These are phyloP conservation scores for Cladophialophora exuberans DNA, from an alignment of 2,329 filamentous ascomycete genomes.

Conservation along the genomic window DNA sequence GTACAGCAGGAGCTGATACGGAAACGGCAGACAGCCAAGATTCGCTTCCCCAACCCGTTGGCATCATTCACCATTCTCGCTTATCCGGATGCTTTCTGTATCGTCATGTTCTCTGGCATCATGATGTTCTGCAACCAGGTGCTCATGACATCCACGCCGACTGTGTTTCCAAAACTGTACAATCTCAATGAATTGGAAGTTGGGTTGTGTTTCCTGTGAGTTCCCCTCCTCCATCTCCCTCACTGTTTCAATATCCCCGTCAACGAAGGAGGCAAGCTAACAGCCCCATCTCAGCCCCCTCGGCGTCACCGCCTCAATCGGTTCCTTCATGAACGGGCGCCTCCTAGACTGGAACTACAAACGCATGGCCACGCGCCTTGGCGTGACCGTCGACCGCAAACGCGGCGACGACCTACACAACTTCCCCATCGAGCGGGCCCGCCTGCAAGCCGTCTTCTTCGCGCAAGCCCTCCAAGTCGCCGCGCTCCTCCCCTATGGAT, in stretches of 20 bases:
- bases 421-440: slow-evolving; percentile 50
- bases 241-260: neutral
- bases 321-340: slow-evolving; percentile 4
- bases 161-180: slow-evolving; percentile 13
- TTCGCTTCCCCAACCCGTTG: slow-evolving; percentile 17
- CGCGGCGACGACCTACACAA: slow-evolving; percentile 33
- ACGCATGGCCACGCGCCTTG: slow-evolving; percentile 38
- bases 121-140: slow-evolving; percentile 13
- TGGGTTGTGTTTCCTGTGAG: slow-evolving; percentile 18
- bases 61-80: slow-evolving; percentile 15
- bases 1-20: neutral
- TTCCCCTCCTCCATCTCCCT: neutral
- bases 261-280: neutral
- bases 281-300: neutral
- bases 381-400: slow-evolving; percentile 36
- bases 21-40: slow-evolving; percentile 1
- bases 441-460: slow-evolving; percentile 42
- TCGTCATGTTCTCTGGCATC: slow-evolving; percentile 10
- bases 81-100: slow-evolving; percentile 14
- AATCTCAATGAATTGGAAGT: slow-evolving; percentile 13
- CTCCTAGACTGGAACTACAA: slow-evolving; percentile 47
- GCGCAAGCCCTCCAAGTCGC: neutral
- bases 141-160: slow-evolving; percentile 13
- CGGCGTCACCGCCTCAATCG: slow-evolving; percentile 7
- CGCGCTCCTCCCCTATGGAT: slow-evolving; percentile 8